A percentile compares a stretch with the other conserved stretches of the same genome.
phyloP scores from a whole-genome alignment of 352 stramenopile genomes.

The Pilasporangium apinafurcum region DNA sequence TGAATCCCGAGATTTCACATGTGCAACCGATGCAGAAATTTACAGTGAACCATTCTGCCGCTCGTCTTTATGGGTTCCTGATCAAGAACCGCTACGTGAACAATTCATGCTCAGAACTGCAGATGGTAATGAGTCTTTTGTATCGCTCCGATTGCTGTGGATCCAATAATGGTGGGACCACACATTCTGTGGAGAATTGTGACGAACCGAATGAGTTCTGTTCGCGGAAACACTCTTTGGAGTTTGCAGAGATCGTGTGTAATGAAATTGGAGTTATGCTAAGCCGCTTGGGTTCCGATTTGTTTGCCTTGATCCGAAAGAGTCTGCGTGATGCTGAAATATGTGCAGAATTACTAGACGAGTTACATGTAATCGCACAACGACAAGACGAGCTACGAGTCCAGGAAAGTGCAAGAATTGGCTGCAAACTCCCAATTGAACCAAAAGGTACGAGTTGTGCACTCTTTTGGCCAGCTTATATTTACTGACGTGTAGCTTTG shows the following conservation, averaged over 20 bases:
- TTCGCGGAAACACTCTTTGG: constrained; percentile 20
- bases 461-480: neutral
- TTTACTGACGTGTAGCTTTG: neutral
- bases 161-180: neutral
- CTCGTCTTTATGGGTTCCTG: constrained; percentile 45
- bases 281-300: constrained; percentile 15
- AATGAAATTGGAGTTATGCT: constrained; percentile 28
- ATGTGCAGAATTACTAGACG: constrained; percentile 16
- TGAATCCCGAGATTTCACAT: neutral
- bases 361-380: constrained; percentile 18
- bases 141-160: constrained; percentile 18
- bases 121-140: constrained; percentile 29
- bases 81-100: constrained; percentile 36
- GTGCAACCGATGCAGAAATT: constrained; percentile 1
- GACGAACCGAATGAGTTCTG: constrained; percentile 33
- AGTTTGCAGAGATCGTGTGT: constrained; percentile 33
- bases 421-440: constrained; percentile 43
- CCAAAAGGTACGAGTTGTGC: constrained; percentile 20
- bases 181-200: neutral
- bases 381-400: constrained; percentile 39
- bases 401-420: constrained; percentile 42
- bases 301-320: constrained; percentile 20
- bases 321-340: constrained; percentile 16
- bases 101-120: constrained; percentile 35
- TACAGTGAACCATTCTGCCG: constrained; percentile 25